Evolutionary conservation across 2,329 filamentous ascomycete genomes (phyloP), one percentile per base, ranked within the genome.

Genomic region (Rugonectria rugulosa): DNA sequence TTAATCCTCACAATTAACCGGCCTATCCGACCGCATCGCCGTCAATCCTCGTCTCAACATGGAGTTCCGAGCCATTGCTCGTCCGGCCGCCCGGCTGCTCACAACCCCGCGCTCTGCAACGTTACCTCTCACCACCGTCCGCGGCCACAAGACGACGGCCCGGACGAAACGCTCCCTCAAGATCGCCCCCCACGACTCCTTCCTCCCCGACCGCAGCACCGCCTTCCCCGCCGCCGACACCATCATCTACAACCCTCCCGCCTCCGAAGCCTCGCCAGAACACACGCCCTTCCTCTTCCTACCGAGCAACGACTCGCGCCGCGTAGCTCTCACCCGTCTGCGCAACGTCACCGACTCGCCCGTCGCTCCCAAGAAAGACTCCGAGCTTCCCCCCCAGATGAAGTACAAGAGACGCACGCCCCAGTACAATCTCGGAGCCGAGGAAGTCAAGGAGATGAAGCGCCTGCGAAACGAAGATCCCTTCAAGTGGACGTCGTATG

Each of bases 281-380:
- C 82, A 88, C 74, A 88, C 86, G n/a, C 86, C 86, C 53, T 81
- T 86, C 74, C 82, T 86, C 69, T 88, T 88, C 73, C 80, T 88
- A 24, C 86, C 86, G 49, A 79, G 77, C 45, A 72, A 68, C 61
- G 84, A 86, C 67, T 81, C 82, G 14, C 80, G 83, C 41, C 80
- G 82, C 23, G 73, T 75, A 47, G 77, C 78, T 41, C 78, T 81
- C 70, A 72, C 83, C 34, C 72, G 75, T 14, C 69, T 75, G 34
- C 77, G 84, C 27, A 70, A 71, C 56, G 67, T 68, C 26, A 67
- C 72, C 11, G 51, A 65, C 23, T 68, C 67, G 7, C 45, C 67
- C 7, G 38, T 63, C 1, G 34, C 58, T 4, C 37, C 67, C 17
- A 45, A 60, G 15, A 44, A 60, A 29, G 56, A 56, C 27, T 54